Conservation (phyloP, 1,284 basidiomycete genomes). For the Ustilago nuda region DNA sequence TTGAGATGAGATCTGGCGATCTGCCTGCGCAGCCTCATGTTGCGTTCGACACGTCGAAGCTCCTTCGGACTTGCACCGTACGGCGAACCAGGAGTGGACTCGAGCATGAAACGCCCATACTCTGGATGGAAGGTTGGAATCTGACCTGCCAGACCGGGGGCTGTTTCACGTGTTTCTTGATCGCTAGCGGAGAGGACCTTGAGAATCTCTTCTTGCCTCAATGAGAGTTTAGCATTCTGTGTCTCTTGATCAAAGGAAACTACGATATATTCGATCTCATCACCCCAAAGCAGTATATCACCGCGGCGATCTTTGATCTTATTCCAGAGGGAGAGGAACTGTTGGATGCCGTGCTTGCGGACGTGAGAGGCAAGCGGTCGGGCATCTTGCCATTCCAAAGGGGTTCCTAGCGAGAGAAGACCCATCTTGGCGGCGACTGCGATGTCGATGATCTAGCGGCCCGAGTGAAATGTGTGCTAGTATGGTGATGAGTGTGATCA, state of each 20-base stretch:
- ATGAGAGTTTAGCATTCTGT: slow-evolving; percentile 86
- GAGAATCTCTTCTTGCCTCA: slow-evolving; percentile 93
- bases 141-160: slow-evolving; percentile 74
- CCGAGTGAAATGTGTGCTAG: neutral
- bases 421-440: slow-evolving; percentile 76
- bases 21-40: slow-evolving; percentile 88
- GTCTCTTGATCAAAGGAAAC: slow-evolving; percentile 82
- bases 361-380: slow-evolving; percentile 85
- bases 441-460: neutral
- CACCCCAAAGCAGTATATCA: slow-evolving; percentile 96
- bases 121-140: slow-evolving; percentile 97
- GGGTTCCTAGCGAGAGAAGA: slow-evolving; percentile 91
- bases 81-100: slow-evolving; percentile 94
- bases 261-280: slow-evolving; percentile 99
- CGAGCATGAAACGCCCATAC: slow-evolving; percentile 98
- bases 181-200: slow-evolving; percentile 75
- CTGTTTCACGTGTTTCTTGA: slow-evolving; percentile 75
- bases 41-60: slow-evolving; percentile 86
- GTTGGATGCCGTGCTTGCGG: slow-evolving; percentile 89
- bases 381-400: slow-evolving; percentile 90
- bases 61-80: slow-evolving; percentile 88
- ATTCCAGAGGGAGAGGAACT: slow-evolving; percentile 94
- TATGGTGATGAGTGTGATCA: neutral
- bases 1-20: slow-evolving; percentile 87
- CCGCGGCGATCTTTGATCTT: slow-evolving; percentile 89